Evolutionary conservation across 2,329 filamentous ascomycete species (phyloP), one percentile per base, ranked within the genome.

Genomic region (Lanzia echinophila): DNA sequence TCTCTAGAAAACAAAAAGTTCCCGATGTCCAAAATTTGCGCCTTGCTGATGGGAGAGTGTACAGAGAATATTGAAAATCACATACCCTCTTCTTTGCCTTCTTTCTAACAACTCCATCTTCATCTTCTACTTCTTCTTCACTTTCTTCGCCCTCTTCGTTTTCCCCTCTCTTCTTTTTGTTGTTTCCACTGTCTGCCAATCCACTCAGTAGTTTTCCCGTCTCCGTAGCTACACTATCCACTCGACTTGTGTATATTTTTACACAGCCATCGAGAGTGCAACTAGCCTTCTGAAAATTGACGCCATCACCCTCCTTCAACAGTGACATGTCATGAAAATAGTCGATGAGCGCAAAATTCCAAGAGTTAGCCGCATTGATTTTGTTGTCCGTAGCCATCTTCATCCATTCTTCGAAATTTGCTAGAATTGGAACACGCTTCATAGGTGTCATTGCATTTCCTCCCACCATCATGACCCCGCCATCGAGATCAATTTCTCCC

Each of bases 371-470:
- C 47, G 94, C 92, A 69, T 97, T 99, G 77, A 99, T 99, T 72
- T 94, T 94, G 74, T 99, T 99, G 75, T 99, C 94, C 15, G 94
- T 97, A 2, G 94, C 94, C 90, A 99, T 95, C 78, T 97, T 99
- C 90, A 99, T 97, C 94, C 92, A 97, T 70, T 99, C 94, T 70
- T 99, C 94, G 65, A 97, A 99, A 72, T 99, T 99, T 66, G 94
- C 94, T 52, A 99, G 77, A 63, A 99, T 87, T 1, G 94, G 94
- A 28, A 96, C 89, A 57, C 91, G 87, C 78, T 96, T 96, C 86
- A 95, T 92, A 51, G 92, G 94, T 56, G 94, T 96, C 51, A 95
- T 87, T 36, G 87, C 88, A 59, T 78, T 82, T 32, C 88, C 87
- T 55, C 82, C 83, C 44, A 88, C 86, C 64, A 83, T 79, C 58